phyloP scores from a whole-genome alignment of 1,139 yeast species.

The Eremothecium cymbalariae region DNA sequence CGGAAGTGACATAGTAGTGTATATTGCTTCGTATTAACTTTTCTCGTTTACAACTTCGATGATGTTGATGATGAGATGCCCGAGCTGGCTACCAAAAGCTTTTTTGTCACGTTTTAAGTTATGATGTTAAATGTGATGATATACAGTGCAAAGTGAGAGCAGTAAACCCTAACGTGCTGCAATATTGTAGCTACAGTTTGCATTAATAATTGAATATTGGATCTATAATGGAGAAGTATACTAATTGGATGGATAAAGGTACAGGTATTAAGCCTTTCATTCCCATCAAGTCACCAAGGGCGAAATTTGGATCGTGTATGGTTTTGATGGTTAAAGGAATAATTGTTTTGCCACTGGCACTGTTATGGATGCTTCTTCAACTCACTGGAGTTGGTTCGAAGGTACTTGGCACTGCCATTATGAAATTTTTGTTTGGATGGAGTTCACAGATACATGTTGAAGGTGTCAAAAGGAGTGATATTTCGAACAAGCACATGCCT shows the following conservation, averaged over 20 bases:
- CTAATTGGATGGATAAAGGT: constrained; percentile 68
- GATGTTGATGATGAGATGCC: no score
- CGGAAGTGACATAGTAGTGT: constrained; percentile 72
- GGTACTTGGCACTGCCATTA: constrained; percentile 14
- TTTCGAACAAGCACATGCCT: constrained; percentile 37
- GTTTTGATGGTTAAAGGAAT: constrained; percentile 5
- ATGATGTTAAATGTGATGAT: no score
- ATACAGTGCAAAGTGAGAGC: no score
- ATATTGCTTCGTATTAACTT: no score
- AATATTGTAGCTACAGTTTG: no score
- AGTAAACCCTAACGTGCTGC: no score
- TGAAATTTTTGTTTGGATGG: constrained; percentile 27
- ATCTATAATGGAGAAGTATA: constrained; percentile 59
- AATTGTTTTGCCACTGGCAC: constrained; percentile 14
- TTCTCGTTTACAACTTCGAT: no score
- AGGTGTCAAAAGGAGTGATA: constrained; percentile 44
- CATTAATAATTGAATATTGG: no score
- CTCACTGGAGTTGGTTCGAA: constrained; percentile 13
- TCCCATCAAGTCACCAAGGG: constrained; percentile 33
- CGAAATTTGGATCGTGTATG: background rate
- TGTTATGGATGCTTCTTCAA: constrained; percentile 13
- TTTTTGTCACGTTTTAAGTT: no score
- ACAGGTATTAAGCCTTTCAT: constrained; percentile 78
- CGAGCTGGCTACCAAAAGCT: no score
- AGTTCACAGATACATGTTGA: constrained; percentile 38